A percentile compares a stretch with the other conserved stretches of the same genome.
phyloP scores from a whole-genome alignment of 768 basidiomycete genomes.

The Calocera viscosa region DNA sequence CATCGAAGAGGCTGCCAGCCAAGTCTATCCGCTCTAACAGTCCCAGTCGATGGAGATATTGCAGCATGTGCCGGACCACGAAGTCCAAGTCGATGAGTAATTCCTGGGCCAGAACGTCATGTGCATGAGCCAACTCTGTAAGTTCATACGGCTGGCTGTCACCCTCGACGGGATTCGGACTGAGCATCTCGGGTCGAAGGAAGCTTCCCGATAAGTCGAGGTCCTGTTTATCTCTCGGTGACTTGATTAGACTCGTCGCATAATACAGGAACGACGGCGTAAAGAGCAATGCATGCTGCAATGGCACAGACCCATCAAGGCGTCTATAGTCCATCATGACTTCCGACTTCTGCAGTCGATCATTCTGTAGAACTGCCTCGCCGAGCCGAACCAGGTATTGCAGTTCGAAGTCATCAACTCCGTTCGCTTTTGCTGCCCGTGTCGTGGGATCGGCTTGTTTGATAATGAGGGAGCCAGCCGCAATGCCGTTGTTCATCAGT shows the following conservation, averaged over 20 bases:
- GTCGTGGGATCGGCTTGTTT: slow-evolving; percentile 23
- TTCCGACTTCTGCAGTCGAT: slow-evolving; percentile 33
- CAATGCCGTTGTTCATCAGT: slow-evolving; percentile 52
- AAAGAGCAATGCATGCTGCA: slow-evolving; percentile 45
- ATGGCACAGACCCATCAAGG: slow-evolving; percentile 22
- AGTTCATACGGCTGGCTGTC: slow-evolving; percentile 42
- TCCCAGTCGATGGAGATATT: slow-evolving; percentile 49
- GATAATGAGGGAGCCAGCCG: slow-evolving; percentile 52
- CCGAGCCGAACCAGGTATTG: slow-evolving; percentile 42
- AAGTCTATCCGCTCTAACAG: slow-evolving; percentile 43
- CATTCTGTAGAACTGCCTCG: slow-evolving; percentile 38
- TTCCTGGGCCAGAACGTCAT: slow-evolving; percentile 45
- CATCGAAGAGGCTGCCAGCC: slow-evolving; percentile 26
- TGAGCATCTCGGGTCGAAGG: slow-evolving; percentile 12
- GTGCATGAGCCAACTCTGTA: slow-evolving; percentile 46
- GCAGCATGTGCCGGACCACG: slow-evolving; percentile 41
- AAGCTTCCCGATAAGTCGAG: slow-evolving; percentile 10
- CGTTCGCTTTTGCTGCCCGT: slow-evolving; percentile 25
- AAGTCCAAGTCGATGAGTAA: slow-evolving; percentile 45
- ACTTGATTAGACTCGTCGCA: slow-evolving; percentile 45
- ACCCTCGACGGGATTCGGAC: slow-evolving; percentile 19
- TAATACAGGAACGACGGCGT: slow-evolving; percentile 56
- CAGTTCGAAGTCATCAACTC: slow-evolving; percentile 47
- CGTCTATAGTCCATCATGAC: slow-evolving; percentile 38
- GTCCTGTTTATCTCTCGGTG: slow-evolving; percentile 18